Evolutionary conservation across 2,329 filamentous ascomycete species (phyloP), one percentile per base, ranked within the genome.

Genomic region (Aspergillus luchuensis): DNA sequence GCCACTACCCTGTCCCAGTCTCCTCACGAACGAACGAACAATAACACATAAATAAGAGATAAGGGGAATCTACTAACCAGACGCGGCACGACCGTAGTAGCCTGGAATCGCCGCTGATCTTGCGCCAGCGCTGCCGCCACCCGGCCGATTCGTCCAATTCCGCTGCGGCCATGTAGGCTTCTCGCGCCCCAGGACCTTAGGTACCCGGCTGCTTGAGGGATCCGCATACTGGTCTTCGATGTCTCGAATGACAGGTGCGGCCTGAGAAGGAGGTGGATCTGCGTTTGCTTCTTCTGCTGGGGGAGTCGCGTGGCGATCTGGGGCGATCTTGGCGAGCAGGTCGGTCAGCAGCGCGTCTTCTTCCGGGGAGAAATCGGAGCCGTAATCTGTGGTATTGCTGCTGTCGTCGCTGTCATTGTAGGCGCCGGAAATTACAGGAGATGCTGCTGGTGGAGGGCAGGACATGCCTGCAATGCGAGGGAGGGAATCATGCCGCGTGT

Each of bases 321-420:
- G 65, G 45, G 74, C 74, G 56, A 80, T 74, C 66, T 81, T 75
- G 52, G 79, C 76, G 55, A 88, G 74, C 30, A 88, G 71, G 41
- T 80, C 76, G 67, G 80, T 79, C 57, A 87, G 68, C 36, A 84
- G 74, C 50, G 80, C 79, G 63, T 85, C 82, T 75, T 87, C 85
- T 64, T 85, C 83, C 3, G 80, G 73, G 7, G 84, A 82, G 65
- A 89, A 82, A 62, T 89, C 87, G 5, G 85, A 87, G 62, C 85
- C 87, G 81, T 89, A 89, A 65, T 88, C 85, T 72, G 84, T 87
- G 50, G 66, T 69, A 5, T 11, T 54, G 36, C 17, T 50, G 41
- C 19, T 54, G 48, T 13, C 43, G 47, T 58, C 38, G 25, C 39
- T 62, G 28, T 72, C 63, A 28, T 66, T 58, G 33, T 58, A 28